Base-by-base conservation (phyloP, 2,329 filamentous ascomycete species). In the Nothophaeocryptopus gaeumannii region DNA sequence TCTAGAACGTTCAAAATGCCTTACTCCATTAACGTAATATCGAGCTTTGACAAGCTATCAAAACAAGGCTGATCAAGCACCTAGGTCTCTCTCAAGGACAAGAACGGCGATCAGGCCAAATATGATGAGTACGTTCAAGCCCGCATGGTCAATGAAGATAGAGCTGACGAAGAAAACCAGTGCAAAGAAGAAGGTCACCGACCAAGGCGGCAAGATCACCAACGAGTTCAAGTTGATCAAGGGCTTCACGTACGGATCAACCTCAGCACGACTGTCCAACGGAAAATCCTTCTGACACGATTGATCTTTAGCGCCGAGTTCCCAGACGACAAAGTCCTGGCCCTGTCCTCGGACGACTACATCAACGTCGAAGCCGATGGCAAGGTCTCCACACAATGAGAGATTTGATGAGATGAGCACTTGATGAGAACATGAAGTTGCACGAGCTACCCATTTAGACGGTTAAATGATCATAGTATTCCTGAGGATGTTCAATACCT, bases 161-260 rank as follows among this genome's bases (percentile, higher is more conserved):
- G n/a, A n/a, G n/a, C 37, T 58, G 14, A 53, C 31, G 14, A 11
- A 35, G 3, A 12, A 37, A 12, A 29, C 30, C 63, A 90, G 87
- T 45, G 86, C 87, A 54, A 95, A 95, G 83, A 74, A 91, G 69
- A 74, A 84, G 51, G 87, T 84, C 61, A 74, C 69, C 53, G 79
- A 85, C 36, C 82, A 92, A 68, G 92, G 92, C 66, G 92, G 90
- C 68, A 83, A 82, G 71, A 93, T 97, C 74, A 82, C 75, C 47
- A 84, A 93, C 62, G 88, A 93, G 70, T 96, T 89, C 78, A 85
- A 74, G 54, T 73, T 96, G 63, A 90, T 96, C 79, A 95, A 92
- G 76, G 91, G 86, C 51, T 96, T 96, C 76, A 85, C 88, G 92
- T 96, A 83, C 61, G 88, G 78, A 20, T 50, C 31, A 29, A 15